Base-by-base conservation (phyloP, 2,329 filamentous ascomycete species). In the Lizonia empirigonia region DNA sequence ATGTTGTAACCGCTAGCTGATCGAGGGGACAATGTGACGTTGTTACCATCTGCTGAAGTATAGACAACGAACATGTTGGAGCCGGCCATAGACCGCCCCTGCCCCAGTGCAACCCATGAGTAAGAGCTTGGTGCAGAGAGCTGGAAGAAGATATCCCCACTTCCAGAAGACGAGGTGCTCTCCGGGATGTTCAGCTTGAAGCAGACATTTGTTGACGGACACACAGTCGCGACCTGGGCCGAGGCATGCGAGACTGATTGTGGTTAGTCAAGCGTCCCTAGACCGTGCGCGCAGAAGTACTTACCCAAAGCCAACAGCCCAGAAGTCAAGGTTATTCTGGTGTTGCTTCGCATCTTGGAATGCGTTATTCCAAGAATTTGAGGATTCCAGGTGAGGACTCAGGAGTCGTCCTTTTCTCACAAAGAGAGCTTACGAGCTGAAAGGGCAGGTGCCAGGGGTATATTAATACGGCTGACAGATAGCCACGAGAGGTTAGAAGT, bases 11-110 rank as follows among this genome's bases (percentile, higher is more conserved):
- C 80, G 10, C 60, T 71, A 7, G 77, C 77, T 6, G 74, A 58
- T 32, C 83, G 72, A 8, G 82, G 79, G 3, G 82, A 85, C 7
- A 86, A 58, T 0, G 83, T 86, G 12, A 85, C 80, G 55, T 84
- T 85, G 34, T 69, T 76, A 20, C 80, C 78, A 29, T 70, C 69
- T 30, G 76, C 70, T 20, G 78, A 76, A n/a, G 80, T 76, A 59
- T 85, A 85, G 5, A 84, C 73, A 34, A 85, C 71, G 62, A 85
- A 85, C 37, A 86, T 84, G 64, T 84, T 83, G 5, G 83, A 68
- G 18, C 77, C 78, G 13, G 67, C 58, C 83, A 85, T 86, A 16
- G 65, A 56, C 2, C 59, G 71, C 20, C 83, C 83, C 63, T 85
- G 81, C 7, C 82, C 83, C 3, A 85, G 66, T 3, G 76, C 80